These are phyloP conservation scores for Spiraea crenata DNA, from an alignment of 331 rosid species.

Conservation along the genomic window DNA sequence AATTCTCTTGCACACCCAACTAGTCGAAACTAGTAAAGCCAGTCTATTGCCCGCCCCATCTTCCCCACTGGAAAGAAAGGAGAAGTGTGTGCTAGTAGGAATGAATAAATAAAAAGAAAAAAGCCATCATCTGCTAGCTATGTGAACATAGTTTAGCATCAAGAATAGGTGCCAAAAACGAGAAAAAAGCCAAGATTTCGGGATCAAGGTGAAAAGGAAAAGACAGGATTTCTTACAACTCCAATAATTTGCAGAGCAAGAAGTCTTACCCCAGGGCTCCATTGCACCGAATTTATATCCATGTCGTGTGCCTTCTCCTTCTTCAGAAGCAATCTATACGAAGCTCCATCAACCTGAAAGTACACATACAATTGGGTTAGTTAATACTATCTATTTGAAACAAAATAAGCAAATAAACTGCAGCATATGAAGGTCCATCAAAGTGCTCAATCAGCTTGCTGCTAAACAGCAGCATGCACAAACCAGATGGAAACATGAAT, in stretches of 20 bases:
- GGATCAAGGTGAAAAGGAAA: neutral
- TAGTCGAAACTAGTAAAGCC: too few relatives aligned
- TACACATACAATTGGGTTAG: conserved; percentile 6
- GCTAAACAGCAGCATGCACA: neutral
- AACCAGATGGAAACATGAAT: neutral
- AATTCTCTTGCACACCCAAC: too few relatives aligned
- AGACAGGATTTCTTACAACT: neutral
- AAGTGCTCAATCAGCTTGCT: neutral
- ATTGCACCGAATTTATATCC: conserved; percentile 85
- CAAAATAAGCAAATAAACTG: neutral
- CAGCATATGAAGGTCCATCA: neutral
- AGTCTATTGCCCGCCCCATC: too few relatives aligned
- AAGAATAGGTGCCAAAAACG: too few relatives aligned
- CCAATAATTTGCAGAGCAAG: conserved; percentile 4
- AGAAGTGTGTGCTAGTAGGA: too few relatives aligned
- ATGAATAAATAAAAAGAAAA: too few relatives aligned
- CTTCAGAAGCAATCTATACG: conserved; percentile 63
- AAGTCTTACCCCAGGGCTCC: conserved; percentile 92
- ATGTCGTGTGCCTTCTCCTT: conserved; percentile 84
- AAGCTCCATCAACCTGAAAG: conserved; percentile 61
- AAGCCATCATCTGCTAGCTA: too few relatives aligned
- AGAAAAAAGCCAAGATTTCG: too few relatives aligned
- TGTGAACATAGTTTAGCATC: too few relatives aligned
- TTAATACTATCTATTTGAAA: neutral
- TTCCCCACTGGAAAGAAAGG: too few relatives aligned